Evolutionary conservation across 345 rosid genomes (phyloP), one percentile per base, ranked within the genome.

Genomic region (Angophora floribunda): DNA sequence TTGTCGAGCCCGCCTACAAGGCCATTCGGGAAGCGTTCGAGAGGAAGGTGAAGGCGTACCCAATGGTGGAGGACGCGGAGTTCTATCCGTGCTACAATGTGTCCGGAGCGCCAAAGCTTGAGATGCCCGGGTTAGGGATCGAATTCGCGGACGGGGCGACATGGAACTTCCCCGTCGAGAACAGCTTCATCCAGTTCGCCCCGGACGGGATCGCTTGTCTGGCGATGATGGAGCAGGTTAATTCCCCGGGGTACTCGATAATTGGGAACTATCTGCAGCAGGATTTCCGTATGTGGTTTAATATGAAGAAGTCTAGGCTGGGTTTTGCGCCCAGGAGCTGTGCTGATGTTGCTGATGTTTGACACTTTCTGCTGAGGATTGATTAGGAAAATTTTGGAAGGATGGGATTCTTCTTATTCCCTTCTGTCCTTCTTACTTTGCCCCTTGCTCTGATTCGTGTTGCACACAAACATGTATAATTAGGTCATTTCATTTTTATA

Each of bases 241-340:
- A 75, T 13, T 75, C 19, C 52, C 92, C 96, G 9, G 95, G 95
- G 1, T 92, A 93, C 61, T 97, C 99, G 0, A 95, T 97, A 5
- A 95, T 97, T 2, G 99, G 99, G 32, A 96, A 97, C 91, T 96
- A 94, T 87, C 97, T 95, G 95, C 99, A 97, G 93, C 99, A 95
- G 91, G 96, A 96, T 89, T 96, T 96, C 88, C 97, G 94, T 41
- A 90, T 97, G 84, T 87, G 95, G 51, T 97, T 95, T 90, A 99
- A 97, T 85, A 95, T 94, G 13, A 93, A 94, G 90, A 94, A 89
- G 90, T 94, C 98, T 4, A 93, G 96, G 93, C 95, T 97, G 32
- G 99, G 99, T 9, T 97, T 89, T 89, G 97, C 97, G 10, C 96
- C 97, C 0, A 92, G 91, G 92, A 93, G 91, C 1, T 96, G 99